Evolutionary conservation across 2,329 filamentous ascomycete genomes (phyloP).

Genomic region (Aspergillus sp.): DNA sequence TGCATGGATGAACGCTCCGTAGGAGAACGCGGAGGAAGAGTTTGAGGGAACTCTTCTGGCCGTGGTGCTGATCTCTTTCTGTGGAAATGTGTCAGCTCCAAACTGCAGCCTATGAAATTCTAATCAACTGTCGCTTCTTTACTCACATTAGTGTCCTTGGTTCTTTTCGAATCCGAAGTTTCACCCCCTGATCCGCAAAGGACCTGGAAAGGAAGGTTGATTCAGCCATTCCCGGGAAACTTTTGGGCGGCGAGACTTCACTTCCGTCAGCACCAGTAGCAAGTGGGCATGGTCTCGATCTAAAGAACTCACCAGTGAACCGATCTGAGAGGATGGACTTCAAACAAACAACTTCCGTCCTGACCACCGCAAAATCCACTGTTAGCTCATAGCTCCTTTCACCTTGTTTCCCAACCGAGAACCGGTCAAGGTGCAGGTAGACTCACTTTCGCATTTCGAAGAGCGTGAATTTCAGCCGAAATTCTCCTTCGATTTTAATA

Average conservation of each 20-base stretch:
- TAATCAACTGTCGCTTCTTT: background rate
- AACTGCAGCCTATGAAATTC: background rate
- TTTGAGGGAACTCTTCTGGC: constrained; percentile 39
- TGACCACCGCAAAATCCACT: constrained; percentile 10
- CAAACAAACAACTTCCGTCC: constrained; percentile 51
- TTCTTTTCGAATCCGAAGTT: constrained; percentile 79
- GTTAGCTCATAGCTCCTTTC: constrained; percentile 18
- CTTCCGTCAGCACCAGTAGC: constrained; percentile 12
- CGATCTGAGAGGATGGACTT: constrained; percentile 60
- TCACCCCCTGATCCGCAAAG: constrained; percentile 84
- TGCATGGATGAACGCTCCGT: constrained; percentile 39
- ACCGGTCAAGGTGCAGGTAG: background rate
- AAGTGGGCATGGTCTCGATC: background rate
- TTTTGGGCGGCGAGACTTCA: constrained; percentile 56
- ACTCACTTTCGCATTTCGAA: constrained; percentile 67
- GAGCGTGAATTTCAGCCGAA: constrained; percentile 72
- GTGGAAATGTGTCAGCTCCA: constrained; percentile 16
- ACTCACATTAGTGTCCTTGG: constrained; percentile 58
- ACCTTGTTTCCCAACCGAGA: background rate
- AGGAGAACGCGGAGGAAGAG: constrained; percentile 38
- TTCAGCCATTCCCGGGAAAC: constrained; percentile 76
- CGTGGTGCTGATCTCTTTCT: constrained; percentile 42
- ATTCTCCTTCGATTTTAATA: constrained; percentile 70
- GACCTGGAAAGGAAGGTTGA: constrained; percentile 78
- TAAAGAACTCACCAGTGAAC: constrained; percentile 60